phyloP scores from a whole-genome alignment of 768 basidiomycete genomes.

The Hypholoma fasciculare region DNA sequence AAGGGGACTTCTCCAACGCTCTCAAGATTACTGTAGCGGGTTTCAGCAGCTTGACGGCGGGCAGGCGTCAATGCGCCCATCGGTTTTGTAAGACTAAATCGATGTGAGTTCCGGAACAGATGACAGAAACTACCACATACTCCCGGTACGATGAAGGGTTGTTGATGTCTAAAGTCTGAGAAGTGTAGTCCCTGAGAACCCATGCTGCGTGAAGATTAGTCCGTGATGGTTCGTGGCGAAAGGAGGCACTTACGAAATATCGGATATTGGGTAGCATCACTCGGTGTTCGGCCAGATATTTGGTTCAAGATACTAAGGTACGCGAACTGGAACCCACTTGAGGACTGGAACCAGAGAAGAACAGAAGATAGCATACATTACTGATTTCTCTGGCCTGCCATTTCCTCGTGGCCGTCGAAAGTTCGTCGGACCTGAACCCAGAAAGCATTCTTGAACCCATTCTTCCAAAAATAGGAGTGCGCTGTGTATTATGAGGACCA shows the following conservation, averaged over 20 bases:
- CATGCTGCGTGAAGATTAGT: slow-evolving; percentile 55
- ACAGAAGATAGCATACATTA: slow-evolving; percentile 59
- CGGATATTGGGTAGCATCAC: slow-evolving; percentile 94
- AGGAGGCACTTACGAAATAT: slow-evolving; percentile 66
- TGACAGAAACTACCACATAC: slow-evolving; percentile 39
- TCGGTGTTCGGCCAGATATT: slow-evolving; percentile 89
- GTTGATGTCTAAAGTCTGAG: slow-evolving; percentile 62
- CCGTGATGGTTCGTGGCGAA: neutral
- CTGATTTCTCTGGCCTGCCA: slow-evolving; percentile 94
- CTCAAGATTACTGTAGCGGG: slow-evolving; percentile 71
- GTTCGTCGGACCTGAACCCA: slow-evolving; percentile 56
- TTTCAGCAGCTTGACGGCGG: slow-evolving; percentile 72
- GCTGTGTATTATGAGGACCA: slow-evolving; percentile 36
- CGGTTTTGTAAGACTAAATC: slow-evolving; percentile 69
- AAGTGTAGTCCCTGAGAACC: slow-evolving; percentile 86
- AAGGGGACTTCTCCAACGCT: slow-evolving; percentile 88
- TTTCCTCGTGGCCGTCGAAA: slow-evolving; percentile 70
- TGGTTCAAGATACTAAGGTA: slow-evolving; percentile 91
- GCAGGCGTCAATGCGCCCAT: slow-evolving; percentile 88
- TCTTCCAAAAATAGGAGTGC: slow-evolving; percentile 55
- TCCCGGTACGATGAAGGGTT: slow-evolving; percentile 68
- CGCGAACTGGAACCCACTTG: slow-evolving; percentile 60
- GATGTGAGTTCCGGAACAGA: neutral
- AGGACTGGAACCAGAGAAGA: neutral
- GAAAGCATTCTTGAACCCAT: slow-evolving; percentile 51